Base-by-base conservation (phyloP, 177 flowering plant genomes). In the Vitis hybrid region DNA sequence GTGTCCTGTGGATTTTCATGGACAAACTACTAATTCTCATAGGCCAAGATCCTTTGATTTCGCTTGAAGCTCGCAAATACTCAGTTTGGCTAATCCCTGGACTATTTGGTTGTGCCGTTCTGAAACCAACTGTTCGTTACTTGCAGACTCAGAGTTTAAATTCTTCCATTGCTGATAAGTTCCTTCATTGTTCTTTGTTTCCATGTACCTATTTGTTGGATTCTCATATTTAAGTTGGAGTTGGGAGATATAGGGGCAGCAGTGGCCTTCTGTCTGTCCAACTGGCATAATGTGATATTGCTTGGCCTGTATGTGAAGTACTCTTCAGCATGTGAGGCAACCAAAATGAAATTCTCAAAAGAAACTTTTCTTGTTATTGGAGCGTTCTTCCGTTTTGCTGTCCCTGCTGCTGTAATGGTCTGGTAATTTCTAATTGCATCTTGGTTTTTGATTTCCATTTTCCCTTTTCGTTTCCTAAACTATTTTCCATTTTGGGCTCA, bases 381-480 rank as follows among this genome's bases (percentile, higher is more conserved):
- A 8, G 71, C 70, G 62, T 81, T 78, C 70, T 59, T 73, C 62
- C 65, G 62, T 19, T 65, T 72, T 1, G 84, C 57, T 18, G 13
- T 81, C 24, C 84, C 84, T 49, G 75, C 84, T 14, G 77, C 80
- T 54, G 35, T 78, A 2, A 81, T 81, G 84, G 35, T 73, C 16
- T 78, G 84, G 84, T 81, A 72, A 66, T 19, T 18, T 18, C 57
- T 50, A 19, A 19, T 54, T 32, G 2, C 51, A 19, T 11, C 11
- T 40, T 35, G 55, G 50, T 1, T 68, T 19, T 15, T 18, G 27
- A 19, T 4, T 15, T 10, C 55, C 4, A 4, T 55, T 56, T 55
- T 1, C n/a, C 7, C 0, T 15, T 63, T 35, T 35, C 18, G 15
- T 13, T 11, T 14, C 35, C 14, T 0, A 13, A 4, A n/a, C 18